Evolutionary conservation across 768 basidiomycete genomes (phyloP), one percentile per base, ranked within the genome.

Genomic region (Neoboletus magnificus): DNA sequence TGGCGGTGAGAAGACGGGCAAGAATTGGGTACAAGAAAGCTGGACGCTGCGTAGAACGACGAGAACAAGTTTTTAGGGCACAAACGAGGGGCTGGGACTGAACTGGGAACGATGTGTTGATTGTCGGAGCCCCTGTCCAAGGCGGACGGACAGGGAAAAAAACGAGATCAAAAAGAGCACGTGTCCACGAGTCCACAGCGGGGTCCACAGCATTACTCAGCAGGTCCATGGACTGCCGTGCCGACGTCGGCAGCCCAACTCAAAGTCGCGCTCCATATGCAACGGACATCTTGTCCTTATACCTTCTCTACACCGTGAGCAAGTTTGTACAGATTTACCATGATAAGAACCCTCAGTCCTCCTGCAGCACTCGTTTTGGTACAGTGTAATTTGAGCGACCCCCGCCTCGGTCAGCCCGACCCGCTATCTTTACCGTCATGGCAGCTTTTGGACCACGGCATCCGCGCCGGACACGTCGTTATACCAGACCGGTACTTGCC

Each of bases 121-220:
- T 71, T 71, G 69, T 71, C 70, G 65, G 67, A 70, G 69, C 69
- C 69, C 69, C 69, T 70, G 69, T 71, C 69, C 65, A 69, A 65
- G 55, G 57, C 67, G 62, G 69, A 63, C 60, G 54, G 64, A 67
- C 70, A 69, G 63, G 67, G 70, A 67, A 71, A 70, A 70, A 70
- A 70, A 67, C 65, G 52, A 69, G 65, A 70, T 70, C 67, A 70
- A 67, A 66, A 50, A 57, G n/a, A 54, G 48, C 69, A 70, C 69
- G 69, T 71, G 69, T 53, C 32, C 54, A 50, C 13, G 1, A 9
- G 69, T 67, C 68, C 62, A 61, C 52, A 8, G 43, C 39, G 44
- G 57, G 51, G 60, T 66, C 60, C 58, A 39, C 5, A 0, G 0
- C 4, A 53, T 64, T 20, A 67, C 39, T 67, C 46, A 63, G 53